These are phyloP conservation scores for Teratosphaeria pseudoeucalypti DNA, from an alignment of 2,329 filamentous ascomycete genomes.

Conservation along the genomic window DNA sequence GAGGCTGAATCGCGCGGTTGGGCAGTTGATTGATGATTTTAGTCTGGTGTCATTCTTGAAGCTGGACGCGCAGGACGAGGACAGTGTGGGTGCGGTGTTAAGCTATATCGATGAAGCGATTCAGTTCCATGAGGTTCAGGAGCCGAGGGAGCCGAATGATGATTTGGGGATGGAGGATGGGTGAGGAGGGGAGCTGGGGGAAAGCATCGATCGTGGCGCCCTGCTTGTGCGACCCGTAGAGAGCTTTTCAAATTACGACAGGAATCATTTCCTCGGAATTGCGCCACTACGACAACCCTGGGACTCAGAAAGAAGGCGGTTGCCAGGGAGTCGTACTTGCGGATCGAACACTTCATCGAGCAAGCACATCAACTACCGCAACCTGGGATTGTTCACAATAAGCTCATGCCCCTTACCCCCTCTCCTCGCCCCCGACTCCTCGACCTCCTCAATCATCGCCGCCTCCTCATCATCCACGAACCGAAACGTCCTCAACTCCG, in stretches of 20 bases:
- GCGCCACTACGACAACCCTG: neutral
- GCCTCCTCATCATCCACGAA: conserved; percentile 18
- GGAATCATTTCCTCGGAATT: neutral
- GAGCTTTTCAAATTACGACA: neutral
- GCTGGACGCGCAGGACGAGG: conserved; percentile 80
- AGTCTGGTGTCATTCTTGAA: conserved; percentile 95
- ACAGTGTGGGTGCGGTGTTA: conserved; percentile 73
- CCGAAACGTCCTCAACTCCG: conserved; percentile 19
- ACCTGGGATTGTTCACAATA: neutral
- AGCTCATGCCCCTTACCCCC: neutral
- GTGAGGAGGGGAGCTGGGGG: conserved; percentile 28
- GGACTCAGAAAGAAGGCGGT: neutral
- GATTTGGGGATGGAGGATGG: conserved; percentile 44
- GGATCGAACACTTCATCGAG: neutral
- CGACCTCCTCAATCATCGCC: conserved; percentile 20
- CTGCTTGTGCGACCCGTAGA: neutral
- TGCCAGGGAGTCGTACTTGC: neutral
- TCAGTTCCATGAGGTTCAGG: conserved; percentile 86
- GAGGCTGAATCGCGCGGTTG: conserved; percentile 76
- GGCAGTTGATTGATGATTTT: conserved; percentile 87
- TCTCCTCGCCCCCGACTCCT: conserved; percentile 11
- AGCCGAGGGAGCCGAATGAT: conserved; percentile 67
- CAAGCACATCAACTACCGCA: neutral
- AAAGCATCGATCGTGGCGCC: neutral
- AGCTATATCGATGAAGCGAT: conserved; percentile 93